Evolutionary conservation across 805 yeast species (phyloP).

Genomic region (Candida easanensis): DNA sequence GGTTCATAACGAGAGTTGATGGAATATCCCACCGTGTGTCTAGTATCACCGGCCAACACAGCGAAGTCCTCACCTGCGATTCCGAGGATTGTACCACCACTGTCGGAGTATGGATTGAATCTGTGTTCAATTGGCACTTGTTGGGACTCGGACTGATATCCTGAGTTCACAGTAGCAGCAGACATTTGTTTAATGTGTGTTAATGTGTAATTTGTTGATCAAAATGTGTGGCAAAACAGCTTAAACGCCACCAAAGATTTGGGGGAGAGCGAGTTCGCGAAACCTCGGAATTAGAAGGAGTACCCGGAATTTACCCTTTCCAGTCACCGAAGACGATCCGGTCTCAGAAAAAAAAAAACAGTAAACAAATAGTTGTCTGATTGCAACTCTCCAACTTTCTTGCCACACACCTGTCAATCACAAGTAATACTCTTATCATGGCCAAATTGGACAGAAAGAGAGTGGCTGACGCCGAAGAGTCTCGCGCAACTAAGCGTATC

Average conservation of each 20-base stretch:
- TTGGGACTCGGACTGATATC: conserved; percentile 54
- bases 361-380: not conserved
- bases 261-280: not conserved
- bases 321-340: not conserved
- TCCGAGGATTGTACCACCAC: conserved; percentile 96
- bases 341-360: not conserved
- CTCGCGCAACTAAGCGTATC: conserved; percentile 18
- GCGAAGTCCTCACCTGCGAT: conserved; percentile 98
- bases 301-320: too few relatives aligned
- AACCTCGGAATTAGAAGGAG: too few relatives aligned
- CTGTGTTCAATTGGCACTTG: conserved; percentile 80
- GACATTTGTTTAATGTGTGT: not conserved
- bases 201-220: not conserved
- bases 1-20: conserved; percentile 93
- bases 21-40: conserved; percentile 90
- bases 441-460: conserved; percentile 28
- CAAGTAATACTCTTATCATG: conserved; percentile 19
- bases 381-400: too few relatives aligned
- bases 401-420: not conserved
- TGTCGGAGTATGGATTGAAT: conserved; percentile 90
- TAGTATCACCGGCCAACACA: conserved; percentile 96
- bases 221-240: not conserved
- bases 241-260: conserved; percentile 3
- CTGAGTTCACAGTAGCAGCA: conserved; percentile 55
- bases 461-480: conserved; percentile 18